Evolutionary conservation across 176 grass and related monocot genomes (phyloP).

Genomic region (Ensete ventricosum): DNA sequence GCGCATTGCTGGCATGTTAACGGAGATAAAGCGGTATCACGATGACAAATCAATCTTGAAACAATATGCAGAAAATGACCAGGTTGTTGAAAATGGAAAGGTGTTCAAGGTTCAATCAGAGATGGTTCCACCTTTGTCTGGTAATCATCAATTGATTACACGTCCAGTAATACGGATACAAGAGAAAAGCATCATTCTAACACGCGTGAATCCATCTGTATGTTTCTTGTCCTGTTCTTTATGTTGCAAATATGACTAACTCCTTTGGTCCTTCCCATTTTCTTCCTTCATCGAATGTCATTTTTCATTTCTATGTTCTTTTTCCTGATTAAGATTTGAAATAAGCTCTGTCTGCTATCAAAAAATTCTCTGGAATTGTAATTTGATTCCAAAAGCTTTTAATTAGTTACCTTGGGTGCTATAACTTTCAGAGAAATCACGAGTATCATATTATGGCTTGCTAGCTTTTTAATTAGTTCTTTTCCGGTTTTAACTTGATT

Average conservation of each 20-base stretch:
- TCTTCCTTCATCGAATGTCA: neutral
- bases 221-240: slow-evolving; percentile 12
- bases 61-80: slow-evolving; percentile 89
- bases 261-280: neutral
- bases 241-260: neutral
- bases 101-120: slow-evolving; percentile 92
- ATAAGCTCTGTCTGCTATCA: neutral
- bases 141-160: slow-evolving; percentile 72
- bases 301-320: neutral
- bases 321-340: neutral
- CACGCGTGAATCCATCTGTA: slow-evolving; percentile 91
- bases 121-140: slow-evolving; percentile 69
- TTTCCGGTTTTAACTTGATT: neutral
- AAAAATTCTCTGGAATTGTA: neutral
- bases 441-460: neutral
- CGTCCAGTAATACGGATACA: slow-evolving; percentile 95
- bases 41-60: slow-evolving; percentile 85
- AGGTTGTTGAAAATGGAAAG: slow-evolving; percentile 76
- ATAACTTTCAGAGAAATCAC: neutral
- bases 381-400: neutral
- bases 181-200: slow-evolving; percentile 83
- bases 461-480: neutral
- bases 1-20: slow-evolving; percentile 63
- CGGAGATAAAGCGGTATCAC: slow-evolving; percentile 95
- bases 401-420: neutral